Evolutionary conservation across 129 eudicot genomes (phyloP).

Genomic region (Lactuca sativa): DNA sequence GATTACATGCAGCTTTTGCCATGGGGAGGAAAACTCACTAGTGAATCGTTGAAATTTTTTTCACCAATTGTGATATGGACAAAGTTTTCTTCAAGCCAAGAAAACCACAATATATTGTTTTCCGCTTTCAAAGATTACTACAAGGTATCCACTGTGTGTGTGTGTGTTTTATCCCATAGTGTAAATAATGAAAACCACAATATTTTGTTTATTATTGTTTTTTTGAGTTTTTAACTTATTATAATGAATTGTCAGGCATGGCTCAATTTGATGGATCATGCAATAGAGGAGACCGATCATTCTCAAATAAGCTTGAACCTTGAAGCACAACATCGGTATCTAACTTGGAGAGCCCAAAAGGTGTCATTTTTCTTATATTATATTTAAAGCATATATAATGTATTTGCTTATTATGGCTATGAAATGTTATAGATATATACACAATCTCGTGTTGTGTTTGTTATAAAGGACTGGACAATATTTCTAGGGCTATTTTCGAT

Average conservation of each 20-base stretch:
- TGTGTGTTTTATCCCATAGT: background rate
- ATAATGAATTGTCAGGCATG: slow-evolving; percentile 52
- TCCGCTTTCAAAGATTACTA: slow-evolving; percentile 85
- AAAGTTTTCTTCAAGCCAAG: slow-evolving; percentile 61
- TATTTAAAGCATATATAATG: background rate
- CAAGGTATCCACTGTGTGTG: slow-evolving; percentile 45
- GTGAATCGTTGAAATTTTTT: slow-evolving; percentile 89
- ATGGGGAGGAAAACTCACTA: slow-evolving; percentile 92
- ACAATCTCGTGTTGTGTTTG: no score
- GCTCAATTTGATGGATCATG: slow-evolving; percentile 73
- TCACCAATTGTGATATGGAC: slow-evolving; percentile 97
- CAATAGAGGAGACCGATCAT: slow-evolving; percentile 46
- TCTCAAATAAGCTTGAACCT: slow-evolving; percentile 49
- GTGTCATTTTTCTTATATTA: slow-evolving; percentile 21
- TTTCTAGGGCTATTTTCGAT: no score
- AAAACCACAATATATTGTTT: slow-evolving; percentile 52
- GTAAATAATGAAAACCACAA: background rate
- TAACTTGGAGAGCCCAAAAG: slow-evolving; percentile 92
- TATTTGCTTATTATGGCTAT: no score
- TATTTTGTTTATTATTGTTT: background rate
- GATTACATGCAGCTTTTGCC: slow-evolving; percentile 95
- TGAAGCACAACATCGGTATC: slow-evolving; percentile 83
- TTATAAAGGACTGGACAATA: no score
- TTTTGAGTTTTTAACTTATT: background rate
- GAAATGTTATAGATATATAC: background rate